Base-by-base conservation (phyloP, 257 asterid genomes). In the Solanum tarapatanum region DNA sequence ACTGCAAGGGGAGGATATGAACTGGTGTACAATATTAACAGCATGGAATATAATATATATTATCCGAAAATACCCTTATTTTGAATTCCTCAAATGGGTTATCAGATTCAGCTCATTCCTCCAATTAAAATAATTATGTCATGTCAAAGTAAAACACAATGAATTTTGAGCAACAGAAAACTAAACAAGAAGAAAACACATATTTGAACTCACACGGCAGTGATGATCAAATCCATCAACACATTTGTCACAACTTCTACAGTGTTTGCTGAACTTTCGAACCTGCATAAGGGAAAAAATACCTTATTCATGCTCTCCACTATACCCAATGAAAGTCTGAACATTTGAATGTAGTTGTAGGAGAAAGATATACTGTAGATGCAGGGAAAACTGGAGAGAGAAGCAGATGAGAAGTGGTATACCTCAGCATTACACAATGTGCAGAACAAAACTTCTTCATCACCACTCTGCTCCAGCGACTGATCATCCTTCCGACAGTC, bases 221-320 rank as follows among this genome's bases (percentile, higher is more conserved):
- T 97, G 99, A 92, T 97, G 99, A 93, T 97, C 99, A 83, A 97
- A 97, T 87, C 98, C 99, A 33, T 97, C 99, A 75, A 97, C 99
- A 93, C 99, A 97, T 92, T 97, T 97, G 91, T 97, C 98, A 90
- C 99, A 97, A 91, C 99, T 97, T 91, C 98, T 91, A 94, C 99
- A 97, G 55, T 97, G 99, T 90, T 97, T 97, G 90, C 99, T 97
- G 91, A 93, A 93, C 91, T 94, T 95, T 39, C 93, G 94, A 90
- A 97, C 99, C 99, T 97, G 77, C 85, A 89, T 87, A 90, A 85
- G 86, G 70, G 32, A 82, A 85, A 87, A 86, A 48, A 68, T 55
- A 21, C 32, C 75, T 19, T 48, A 19, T 82, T 30, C 41, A 82
- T 64, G 17, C 41, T 48, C 85, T 45, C 26, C 10, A 28, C 19